phyloP scores from a whole-genome alignment of 768 basidiomycete species.

The Rhizopogon rudus region DNA sequence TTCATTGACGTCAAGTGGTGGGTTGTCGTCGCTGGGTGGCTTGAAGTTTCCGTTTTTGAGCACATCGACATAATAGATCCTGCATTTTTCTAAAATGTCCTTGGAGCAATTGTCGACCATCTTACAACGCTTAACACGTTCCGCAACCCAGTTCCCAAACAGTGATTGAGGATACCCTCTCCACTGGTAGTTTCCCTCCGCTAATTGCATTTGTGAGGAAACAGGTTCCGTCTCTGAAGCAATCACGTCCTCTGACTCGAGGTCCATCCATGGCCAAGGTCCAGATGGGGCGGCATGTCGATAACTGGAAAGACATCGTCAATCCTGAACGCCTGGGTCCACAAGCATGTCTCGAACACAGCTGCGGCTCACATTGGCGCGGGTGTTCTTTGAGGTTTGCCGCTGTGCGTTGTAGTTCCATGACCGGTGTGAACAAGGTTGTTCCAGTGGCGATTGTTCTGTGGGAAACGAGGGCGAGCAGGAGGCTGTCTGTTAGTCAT shows the following conservation, averaged over 20 bases:
- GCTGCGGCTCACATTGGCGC: slow-evolving; percentile 15
- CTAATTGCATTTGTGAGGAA: not conserved
- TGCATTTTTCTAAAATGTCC: slow-evolving; percentile 3
- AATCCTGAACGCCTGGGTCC: not conserved
- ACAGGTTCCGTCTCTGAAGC: not conserved
- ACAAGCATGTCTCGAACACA: not conserved
- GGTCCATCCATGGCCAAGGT: slow-evolving; percentile 12
- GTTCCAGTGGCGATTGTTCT: not conserved
- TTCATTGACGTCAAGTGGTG: slow-evolving; percentile 1
- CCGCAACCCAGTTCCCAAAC: slow-evolving; percentile 44
- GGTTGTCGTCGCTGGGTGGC: not conserved
- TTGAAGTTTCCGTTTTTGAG: not conserved
- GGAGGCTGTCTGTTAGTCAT: no score
- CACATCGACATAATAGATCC: not conserved
- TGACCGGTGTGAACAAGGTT: not conserved
- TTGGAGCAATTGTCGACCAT: slow-evolving; percentile 10
- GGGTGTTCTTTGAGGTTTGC: slow-evolving; percentile 15
- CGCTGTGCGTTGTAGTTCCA: not conserved
- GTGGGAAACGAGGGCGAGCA: not conserved
- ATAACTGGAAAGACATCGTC: slow-evolving; percentile 5
- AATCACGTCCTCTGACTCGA: no score
- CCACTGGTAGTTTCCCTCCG: no score
- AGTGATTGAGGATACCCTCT: slow-evolving; percentile 36
- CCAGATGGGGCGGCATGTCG: slow-evolving; percentile 5
- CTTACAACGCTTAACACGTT: slow-evolving; percentile 25